Evolutionary conservation across 2,329 filamentous ascomycete genomes (phyloP).

Genomic region (Fusarium ramigenum): DNA sequence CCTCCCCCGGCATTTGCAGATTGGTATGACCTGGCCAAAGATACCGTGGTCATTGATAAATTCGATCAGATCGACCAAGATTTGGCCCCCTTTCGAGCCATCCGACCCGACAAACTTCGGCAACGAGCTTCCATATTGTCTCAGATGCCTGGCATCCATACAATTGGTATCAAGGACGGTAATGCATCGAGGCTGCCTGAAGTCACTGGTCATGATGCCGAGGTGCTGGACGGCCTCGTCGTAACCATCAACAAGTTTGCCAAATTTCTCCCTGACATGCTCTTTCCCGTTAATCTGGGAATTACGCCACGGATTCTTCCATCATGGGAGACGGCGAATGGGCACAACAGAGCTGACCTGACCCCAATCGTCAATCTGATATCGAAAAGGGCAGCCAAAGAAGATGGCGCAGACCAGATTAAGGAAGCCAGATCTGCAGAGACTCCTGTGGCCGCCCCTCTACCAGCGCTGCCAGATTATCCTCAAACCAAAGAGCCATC

Average conservation of each 20-base stretch:
- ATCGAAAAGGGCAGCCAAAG: conserved; percentile 38
- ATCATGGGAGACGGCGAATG: conserved; percentile 68
- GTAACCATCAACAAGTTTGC: conserved; percentile 78
- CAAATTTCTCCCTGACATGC: conserved; percentile 81
- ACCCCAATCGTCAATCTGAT: conserved; percentile 44
- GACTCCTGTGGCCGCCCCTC: not conserved
- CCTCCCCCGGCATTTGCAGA: conserved; percentile 85
- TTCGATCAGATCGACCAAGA: conserved; percentile 83
- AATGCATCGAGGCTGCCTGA: conserved; percentile 58
- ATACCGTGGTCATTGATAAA: conserved; percentile 80
- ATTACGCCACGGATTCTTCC: conserved; percentile 49
- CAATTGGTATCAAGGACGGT: conserved; percentile 71
- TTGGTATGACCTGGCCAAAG: conserved; percentile 82
- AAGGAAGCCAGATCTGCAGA: not conserved
- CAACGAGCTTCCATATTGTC: conserved; percentile 59
- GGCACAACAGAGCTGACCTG: conserved; percentile 37
- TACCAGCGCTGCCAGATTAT: conserved; percentile 5
- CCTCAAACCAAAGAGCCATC: not conserved
- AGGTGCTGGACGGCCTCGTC: conserved; percentile 57
- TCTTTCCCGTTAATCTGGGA: conserved; percentile 82
- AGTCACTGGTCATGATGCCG: conserved; percentile 44
- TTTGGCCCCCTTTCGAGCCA: conserved; percentile 79
- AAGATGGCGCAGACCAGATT: not conserved
- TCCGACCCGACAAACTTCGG: conserved; percentile 74
- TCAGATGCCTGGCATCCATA: conserved; percentile 54